A percentile compares a stretch with the other conserved stretches of the same genome.
phyloP scores from a whole-genome alignment of 163 green algal genomes.

The Picocystis sp. region DNA sequence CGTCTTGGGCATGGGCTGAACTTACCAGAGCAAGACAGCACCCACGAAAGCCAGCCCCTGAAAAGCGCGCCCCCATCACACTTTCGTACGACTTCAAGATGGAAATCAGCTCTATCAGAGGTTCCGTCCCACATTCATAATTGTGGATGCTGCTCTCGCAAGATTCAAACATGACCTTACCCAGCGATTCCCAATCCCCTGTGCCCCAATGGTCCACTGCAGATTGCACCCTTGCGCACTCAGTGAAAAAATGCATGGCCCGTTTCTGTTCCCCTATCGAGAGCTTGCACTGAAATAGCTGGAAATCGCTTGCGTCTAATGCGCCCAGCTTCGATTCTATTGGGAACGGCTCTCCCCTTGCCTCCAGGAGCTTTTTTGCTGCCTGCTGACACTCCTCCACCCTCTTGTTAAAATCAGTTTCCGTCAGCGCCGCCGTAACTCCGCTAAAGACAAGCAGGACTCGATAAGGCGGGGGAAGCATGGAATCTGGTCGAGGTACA shows the following conservation, averaged over 20 bases:
- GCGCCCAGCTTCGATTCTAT: no score
- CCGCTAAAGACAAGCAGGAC: not conserved
- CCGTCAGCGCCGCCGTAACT: not conserved
- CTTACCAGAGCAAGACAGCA: conserved; percentile 19
- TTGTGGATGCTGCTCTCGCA: conserved; percentile 3
- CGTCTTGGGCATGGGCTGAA: no score
- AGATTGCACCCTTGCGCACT: not conserved
- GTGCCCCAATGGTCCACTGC: not conserved
- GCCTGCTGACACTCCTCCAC: conserved; percentile 6
- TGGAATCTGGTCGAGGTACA: no score
- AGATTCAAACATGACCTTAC: conserved; percentile 1
- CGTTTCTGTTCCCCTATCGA: not conserved
- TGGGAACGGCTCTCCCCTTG: not conserved
- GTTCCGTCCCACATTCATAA: conserved; percentile 11
- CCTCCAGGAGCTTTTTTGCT: not conserved
- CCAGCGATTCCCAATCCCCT: conserved; percentile 1
- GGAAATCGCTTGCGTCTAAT: no score
- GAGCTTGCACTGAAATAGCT: no score
- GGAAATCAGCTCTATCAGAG: conserved; percentile 17
- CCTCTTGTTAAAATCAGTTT: conserved; percentile 4
- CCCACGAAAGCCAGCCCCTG: conserved; percentile 19
- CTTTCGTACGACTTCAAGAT: conserved; percentile 15
- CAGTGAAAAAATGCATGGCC: conserved; percentile 5
- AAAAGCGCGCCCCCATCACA: conserved; percentile 22
- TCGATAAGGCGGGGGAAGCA: no score